Evolutionary conservation across 192 early-diverging fungal genomes (phyloP).

Genomic region (Rhizoclosmatium sp.): DNA sequence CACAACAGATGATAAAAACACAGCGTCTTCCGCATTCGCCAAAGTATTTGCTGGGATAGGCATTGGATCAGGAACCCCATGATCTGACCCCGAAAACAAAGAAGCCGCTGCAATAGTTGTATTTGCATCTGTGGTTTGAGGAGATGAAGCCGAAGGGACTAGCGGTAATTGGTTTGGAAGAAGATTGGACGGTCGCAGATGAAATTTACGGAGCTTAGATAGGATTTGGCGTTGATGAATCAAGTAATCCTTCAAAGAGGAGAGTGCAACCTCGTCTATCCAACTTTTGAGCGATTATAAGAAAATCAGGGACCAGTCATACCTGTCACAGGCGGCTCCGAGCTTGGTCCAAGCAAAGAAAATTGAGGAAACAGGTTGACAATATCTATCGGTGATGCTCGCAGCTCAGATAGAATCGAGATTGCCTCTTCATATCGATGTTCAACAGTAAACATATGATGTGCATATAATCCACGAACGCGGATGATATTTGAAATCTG

Average conservation of each 20-base stretch:
- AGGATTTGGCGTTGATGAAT: slow-evolving; percentile 85
- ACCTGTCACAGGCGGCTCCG: slow-evolving; percentile 34
- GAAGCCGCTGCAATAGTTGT: slow-evolving; percentile 19
- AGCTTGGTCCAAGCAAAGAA: slow-evolving; percentile 37
- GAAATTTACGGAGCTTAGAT: slow-evolving; percentile 55
- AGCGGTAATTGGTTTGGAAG: slow-evolving; percentile 1
- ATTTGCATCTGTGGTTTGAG: slow-evolving; percentile 31
- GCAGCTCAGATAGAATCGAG: slow-evolving; percentile 55
- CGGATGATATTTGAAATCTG: slow-evolving; percentile 62
- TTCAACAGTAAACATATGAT: slow-evolving; percentile 60
- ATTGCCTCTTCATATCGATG: slow-evolving; percentile 59
- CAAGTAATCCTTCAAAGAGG: slow-evolving; percentile 83
- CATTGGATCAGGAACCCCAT: slow-evolving; percentile 47
- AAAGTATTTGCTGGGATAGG: slow-evolving; percentile 33
- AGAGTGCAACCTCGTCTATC: slow-evolving; percentile 66
- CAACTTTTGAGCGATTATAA: background rate
- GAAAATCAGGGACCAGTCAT: slow-evolving; percentile 13
- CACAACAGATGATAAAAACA: slow-evolving; percentile 59
- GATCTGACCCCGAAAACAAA: slow-evolving; percentile 16
- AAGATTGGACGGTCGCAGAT: slow-evolving; percentile 12
- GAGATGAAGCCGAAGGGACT: background rate
- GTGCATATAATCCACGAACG: slow-evolving; percentile 61
- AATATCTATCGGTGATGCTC: slow-evolving; percentile 65
- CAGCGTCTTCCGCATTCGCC: slow-evolving; percentile 64
- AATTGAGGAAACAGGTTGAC: slow-evolving; percentile 65